Percentiles rank a stretch among this genome's conserved stretches.
Conservation (phyloP, 1,284 basidiomycete genomes). For the Abortiporus biennis region DNA sequence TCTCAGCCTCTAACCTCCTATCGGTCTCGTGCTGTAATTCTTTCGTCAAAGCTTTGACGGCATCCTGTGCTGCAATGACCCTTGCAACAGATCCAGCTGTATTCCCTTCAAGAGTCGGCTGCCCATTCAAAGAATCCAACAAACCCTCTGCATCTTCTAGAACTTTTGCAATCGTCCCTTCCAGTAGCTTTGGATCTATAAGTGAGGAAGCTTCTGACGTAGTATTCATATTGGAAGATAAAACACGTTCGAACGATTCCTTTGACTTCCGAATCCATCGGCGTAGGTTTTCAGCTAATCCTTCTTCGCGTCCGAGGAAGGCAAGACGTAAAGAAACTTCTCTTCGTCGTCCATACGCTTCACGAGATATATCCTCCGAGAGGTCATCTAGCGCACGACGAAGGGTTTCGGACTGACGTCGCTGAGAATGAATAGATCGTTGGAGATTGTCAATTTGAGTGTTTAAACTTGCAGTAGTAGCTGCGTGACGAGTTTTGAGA, state of each 20-base stretch:
- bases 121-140: conserved; percentile 38
- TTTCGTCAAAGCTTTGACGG: conserved; percentile 51
- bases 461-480: conserved; percentile 54
- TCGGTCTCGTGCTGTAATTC: conserved; percentile 66
- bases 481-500: conserved; percentile 54
- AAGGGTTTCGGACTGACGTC: conserved; percentile 42
- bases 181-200: background rate
- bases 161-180: conserved; percentile 31
- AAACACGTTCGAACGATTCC: conserved; percentile 31
- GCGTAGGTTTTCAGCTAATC: conserved; percentile 45
- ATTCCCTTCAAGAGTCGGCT: conserved; percentile 18
- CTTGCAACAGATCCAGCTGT: conserved; percentile 36
- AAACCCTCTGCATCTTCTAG: conserved; percentile 45
- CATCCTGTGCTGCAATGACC: conserved; percentile 52
- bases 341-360: conserved; percentile 68
- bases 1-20: conserved; percentile 49
- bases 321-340: conserved; percentile 69
- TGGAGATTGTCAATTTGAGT: conserved; percentile 38
- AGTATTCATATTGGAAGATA: conserved; percentile 8
- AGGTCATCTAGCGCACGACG: conserved; percentile 66
- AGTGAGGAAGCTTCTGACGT: conserved; percentile 15
- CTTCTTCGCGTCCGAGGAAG: conserved; percentile 65
- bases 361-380: conserved; percentile 66
- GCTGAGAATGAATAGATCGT: conserved; percentile 36
- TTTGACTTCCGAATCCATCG: conserved; percentile 48